A percentile compares a stretch with the other conserved stretches of the same genome.
These are phyloP conservation scores for Penicillium steckii DNA, from an alignment of 495 filamentous ascomycete species.

Conservation along the genomic window DNA sequence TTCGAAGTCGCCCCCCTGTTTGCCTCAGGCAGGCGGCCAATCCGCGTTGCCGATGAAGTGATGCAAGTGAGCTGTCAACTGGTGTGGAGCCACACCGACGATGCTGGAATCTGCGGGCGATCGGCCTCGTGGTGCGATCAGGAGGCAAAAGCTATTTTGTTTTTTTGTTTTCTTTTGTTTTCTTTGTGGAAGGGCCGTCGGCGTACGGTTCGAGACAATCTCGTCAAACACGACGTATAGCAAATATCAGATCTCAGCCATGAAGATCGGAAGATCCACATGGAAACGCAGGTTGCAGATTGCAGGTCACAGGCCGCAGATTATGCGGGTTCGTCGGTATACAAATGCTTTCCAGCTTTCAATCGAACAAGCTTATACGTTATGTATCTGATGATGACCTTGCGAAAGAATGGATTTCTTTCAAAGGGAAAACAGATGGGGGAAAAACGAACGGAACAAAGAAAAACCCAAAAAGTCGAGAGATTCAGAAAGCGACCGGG, in stretches of 20 bases:
- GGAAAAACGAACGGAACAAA: constrained; percentile 6
- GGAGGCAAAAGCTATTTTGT: not conserved
- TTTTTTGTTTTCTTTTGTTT: not conserved
- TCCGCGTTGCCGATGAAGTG: constrained; percentile 28
- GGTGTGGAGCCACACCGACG: constrained; percentile 25
- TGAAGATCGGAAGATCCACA: constrained; percentile 1
- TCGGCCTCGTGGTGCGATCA: constrained; percentile 23
- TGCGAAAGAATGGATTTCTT: not conserved
- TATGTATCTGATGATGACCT: too few relatives aligned
- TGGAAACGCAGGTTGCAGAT: not conserved
- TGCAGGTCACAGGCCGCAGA: too few relatives aligned
- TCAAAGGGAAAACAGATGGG: constrained; percentile 4
- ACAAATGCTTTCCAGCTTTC: not conserved
- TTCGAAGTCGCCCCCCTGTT: constrained; percentile 20
- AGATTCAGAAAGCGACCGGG: constrained; percentile 27
- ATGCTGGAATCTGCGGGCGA: constrained; percentile 23
- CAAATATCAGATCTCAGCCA: not conserved
- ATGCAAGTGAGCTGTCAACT: constrained; percentile 35
- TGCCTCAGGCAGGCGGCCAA: constrained; percentile 36
- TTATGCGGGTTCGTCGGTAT: not conserved
- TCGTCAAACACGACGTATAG: not conserved
- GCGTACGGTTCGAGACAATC: not conserved
- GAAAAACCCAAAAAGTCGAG: constrained; percentile 15
- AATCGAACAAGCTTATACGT: too few relatives aligned
- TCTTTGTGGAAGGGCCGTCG: not conserved